phyloP scores from a whole-genome alignment of 176 grass and related monocot genomes.

The Urochloa ruziziensis region DNA sequence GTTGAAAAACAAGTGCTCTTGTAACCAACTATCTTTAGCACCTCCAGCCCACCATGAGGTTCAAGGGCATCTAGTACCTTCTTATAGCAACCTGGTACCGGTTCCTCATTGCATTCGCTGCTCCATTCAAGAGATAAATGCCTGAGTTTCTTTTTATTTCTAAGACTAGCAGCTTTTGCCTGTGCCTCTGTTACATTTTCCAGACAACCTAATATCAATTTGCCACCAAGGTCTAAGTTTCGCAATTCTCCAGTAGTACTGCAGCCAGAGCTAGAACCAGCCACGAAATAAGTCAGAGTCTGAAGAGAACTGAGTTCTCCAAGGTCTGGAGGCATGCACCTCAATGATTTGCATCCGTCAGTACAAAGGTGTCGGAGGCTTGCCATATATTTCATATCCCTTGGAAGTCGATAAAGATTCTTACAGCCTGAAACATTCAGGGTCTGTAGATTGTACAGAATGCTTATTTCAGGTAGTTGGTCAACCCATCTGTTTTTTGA shows the following conservation, averaged over 20 bases:
- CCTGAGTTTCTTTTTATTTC: constrained; percentile 1
- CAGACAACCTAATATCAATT: background rate
- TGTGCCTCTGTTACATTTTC: background rate
- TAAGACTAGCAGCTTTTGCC: background rate
- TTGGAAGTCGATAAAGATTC: background rate
- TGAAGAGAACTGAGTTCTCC: background rate
- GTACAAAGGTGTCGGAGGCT: background rate
- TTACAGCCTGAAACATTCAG: fast-evolving
- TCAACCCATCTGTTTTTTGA: fast-evolving
- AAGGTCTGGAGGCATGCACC: constrained; percentile 1
- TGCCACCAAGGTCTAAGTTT: background rate
- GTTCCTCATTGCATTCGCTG: background rate
- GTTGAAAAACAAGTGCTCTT: background rate
- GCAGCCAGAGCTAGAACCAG: background rate
- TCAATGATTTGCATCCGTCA: background rate
- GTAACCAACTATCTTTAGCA: background rate
- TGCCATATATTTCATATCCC: constrained; percentile 33
- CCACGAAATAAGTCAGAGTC: constrained; percentile 8
- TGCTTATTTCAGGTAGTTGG: constrained; percentile 1
- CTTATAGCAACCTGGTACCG: background rate
- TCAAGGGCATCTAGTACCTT: constrained; percentile 13
- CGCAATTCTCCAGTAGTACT: constrained; percentile 5
- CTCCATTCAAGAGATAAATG: constrained; percentile 25
- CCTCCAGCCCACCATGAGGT: background rate
- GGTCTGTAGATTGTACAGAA: background rate